Base-by-base conservation (phyloP, 495 filamentous ascomycete genomes). In the Polyplosphaeria fusca region DNA sequence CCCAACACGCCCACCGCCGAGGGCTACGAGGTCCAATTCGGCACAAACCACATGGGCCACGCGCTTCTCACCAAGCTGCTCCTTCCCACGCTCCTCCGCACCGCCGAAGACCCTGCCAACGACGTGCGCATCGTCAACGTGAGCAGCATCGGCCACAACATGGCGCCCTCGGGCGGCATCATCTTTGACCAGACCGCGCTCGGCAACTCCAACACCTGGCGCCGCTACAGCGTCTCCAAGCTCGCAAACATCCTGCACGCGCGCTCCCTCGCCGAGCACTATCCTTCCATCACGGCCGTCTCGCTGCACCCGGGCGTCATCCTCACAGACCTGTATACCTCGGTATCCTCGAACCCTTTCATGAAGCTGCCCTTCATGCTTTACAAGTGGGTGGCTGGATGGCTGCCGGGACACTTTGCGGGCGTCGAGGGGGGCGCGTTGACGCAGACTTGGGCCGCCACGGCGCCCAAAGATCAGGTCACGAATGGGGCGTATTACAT, bases 401-500 rank as follows among this genome's bases (percentile, higher is more conserved):
- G 85, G 58, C 82, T 85, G 68, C 85, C 85, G 67, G 69, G 77
- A 51, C 76, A 80, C 51, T 82, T 79, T 49, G 44, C 39, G 11
- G 60, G 69, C 18, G 48, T 64, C 18, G 26, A 47, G 12, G 71
- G 81, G 55, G 83, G 82, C n/a, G 71, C 70, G 19, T 71, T 82
- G 26, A 79, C 77, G 52, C 75, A 78, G 7, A 70, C 85, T 68
- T 86, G 70, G 65, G 81, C 80, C 0, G 77, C 76, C 2, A 84
- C 81, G 18, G 74, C 68, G 55, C 73, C 74, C n/a, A 74, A 67
- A 52, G 56, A 70, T 3, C 63, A 68, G 11, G 53, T 74, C 20
- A 68, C 76, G 26, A 77, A 71, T 30, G 82, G 83, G 0, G 68
- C 80, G 66, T 86, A 81, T 60, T 79, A 85, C 48, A 82, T 79